Base-by-base conservation (phyloP, 805 yeast genomes). In the Wickerhamiella kazuoi region DNA sequence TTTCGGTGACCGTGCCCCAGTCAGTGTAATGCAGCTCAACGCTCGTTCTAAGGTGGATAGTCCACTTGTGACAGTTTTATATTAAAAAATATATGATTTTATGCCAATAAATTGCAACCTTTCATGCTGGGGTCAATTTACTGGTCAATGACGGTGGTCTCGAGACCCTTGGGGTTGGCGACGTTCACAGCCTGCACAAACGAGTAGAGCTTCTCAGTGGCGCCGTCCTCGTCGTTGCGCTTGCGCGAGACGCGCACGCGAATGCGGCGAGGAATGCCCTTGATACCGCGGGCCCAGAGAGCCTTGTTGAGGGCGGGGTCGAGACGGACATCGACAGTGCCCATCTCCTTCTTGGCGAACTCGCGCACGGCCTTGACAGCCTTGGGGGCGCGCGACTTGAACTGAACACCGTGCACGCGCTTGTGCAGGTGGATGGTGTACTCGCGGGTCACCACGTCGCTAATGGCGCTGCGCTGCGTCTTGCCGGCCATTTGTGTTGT, bases 381-480 rank as follows among this genome's bases (percentile, higher is more conserved):
- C 67, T 73, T 82, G 72, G 99, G 99, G 63, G 99, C 99, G 75
- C 96, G 84, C 80, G 80, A 81, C 78, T 90, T 90, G 94, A 87
- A 90, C 71, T 83, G 80, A 59, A 79, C 86, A 75, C 97, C 97
- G 72, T 82, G 94, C 67, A 82, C 93, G 74, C 97, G 84, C 72
- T 84, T 87, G 94, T 84, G 94, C 71, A 87, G 74, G 83, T 90
- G 87, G 71, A 90, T 86, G 78, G 98, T 90, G 83, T 90, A 90
- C 74, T 90, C 99, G 72, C 99, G 94, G 69, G 98, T 81, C 71
- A 90, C 96, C 71, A 84, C 95, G 86, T 90, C 97, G 74, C 81
- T 80, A 67, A 84, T 74, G 70, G 87, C 93, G 70, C 77, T 74
- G 32, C 43, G 43, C 42, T 40, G 36, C 52, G 53, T 52, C 57